Conservation (phyloP, 495 filamentous ascomycete species). For the Rhypophila decipiens region DNA sequence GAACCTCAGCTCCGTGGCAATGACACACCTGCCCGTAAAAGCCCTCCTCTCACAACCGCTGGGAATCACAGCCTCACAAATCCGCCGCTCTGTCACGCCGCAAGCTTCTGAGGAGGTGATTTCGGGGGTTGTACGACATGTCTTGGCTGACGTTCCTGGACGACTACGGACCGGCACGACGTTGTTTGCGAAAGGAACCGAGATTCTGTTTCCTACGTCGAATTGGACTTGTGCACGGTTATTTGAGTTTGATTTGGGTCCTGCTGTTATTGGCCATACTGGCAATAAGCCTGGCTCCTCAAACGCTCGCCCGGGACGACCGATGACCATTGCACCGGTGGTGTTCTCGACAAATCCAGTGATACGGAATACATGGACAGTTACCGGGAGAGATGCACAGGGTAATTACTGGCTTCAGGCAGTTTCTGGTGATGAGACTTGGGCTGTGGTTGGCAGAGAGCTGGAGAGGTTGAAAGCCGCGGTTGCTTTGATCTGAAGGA, state of each 20-base stretch:
- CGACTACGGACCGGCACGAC: too few species aligned
- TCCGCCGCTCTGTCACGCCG: too few species aligned
- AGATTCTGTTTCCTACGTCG: constrained; percentile 31
- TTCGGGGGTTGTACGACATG: too few species aligned
- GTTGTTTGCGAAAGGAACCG: too few species aligned
- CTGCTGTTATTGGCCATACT: constrained; percentile 31
- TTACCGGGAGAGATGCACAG: constrained; percentile 39
- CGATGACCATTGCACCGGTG: constrained; percentile 1
- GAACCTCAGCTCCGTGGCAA: too few species aligned
- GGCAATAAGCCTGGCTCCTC: too few species aligned
- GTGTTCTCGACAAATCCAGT: constrained; percentile 7
- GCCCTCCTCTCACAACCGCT: too few species aligned
- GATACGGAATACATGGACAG: constrained; percentile 19
- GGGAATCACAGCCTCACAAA: too few species aligned
- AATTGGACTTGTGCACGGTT: constrained; percentile 44
- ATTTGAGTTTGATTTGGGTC: constrained; percentile 40
- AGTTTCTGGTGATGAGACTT: constrained; percentile 17
- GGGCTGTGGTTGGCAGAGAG: constrained; percentile 23
- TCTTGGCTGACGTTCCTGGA: too few species aligned
- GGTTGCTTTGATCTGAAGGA: too few species aligned
- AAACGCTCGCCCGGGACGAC: constrained; percentile 6
- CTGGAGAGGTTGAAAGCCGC: constrained; percentile 12
- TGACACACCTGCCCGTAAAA: too few species aligned
- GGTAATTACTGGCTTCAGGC: constrained; percentile 42
- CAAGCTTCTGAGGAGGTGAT: too few species aligned